Evolutionary conservation across 2,329 filamentous ascomycete genomes (phyloP), one percentile per base, ranked within the genome.

Genomic region (Capronia coronata): DNA sequence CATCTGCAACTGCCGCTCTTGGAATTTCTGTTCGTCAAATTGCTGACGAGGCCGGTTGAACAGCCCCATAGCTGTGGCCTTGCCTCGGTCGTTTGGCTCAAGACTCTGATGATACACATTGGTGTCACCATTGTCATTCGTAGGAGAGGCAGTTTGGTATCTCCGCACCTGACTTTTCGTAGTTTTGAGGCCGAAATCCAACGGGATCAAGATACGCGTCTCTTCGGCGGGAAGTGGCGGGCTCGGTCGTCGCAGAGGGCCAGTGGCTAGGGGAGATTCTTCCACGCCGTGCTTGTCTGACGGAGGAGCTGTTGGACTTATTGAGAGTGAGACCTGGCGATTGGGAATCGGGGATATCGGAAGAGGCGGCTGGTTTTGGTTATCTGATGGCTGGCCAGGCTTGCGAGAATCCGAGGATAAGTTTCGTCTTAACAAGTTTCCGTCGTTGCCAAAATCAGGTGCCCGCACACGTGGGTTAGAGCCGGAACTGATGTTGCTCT

Each of bases 1-100:
- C 65, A 95, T 79, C 64, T 89, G 86, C 41, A 86, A 71, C 62
- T 94, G 86, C 38, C 88, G 80, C 63, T 94, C 84, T 3, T 86
- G 79, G 61, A 87, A 96, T 62, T 87, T 86, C 16, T 84, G 80
- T 62, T 96, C 90, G 61, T 94, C 87, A 59, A 93, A 95, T 6
- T 82, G 78, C 43, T 84, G 79, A 1, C 73, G 70, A 1, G 89
- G 86, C 63, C 88, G 88, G 57, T 84, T 84, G 65, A 84, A 84
- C 0, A 80, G 71, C 23, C 81, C 80, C 67, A 82, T 73, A 1
- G 87, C 85, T 0, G 87, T 94, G 3, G 87, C 86, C 64, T 93
- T 94, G 44, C 86, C 87, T 40, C 80, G 74, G 59, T 95, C 90
- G 55, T 82, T 82, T 0, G 86, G 83, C 52, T 87, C 80, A 10